These are phyloP conservation scores for Nemophila menziesii DNA, from an alignment of 257 asterid genomes.

Conservation along the genomic window DNA sequence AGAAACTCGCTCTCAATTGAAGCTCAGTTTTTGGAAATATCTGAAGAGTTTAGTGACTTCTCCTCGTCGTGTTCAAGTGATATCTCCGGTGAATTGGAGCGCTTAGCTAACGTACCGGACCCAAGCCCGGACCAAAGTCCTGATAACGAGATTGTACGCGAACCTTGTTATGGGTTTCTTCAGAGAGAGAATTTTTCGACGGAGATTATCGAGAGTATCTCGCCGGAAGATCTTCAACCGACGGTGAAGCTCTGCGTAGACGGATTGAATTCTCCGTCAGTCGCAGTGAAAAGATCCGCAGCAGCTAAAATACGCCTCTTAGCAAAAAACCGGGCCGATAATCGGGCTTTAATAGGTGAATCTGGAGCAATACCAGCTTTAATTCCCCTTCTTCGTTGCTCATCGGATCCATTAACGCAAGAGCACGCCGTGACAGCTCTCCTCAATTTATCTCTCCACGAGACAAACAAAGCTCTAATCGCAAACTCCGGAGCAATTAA, in stretches of 20 bases:
- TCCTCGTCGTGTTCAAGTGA: slow-evolving; percentile 84
- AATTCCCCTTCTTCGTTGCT: slow-evolving; percentile 67
- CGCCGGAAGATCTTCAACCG: slow-evolving; percentile 85
- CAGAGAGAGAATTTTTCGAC: slow-evolving; percentile 70
- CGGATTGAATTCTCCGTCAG: slow-evolving; percentile 46
- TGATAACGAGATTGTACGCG: slow-evolving; percentile 17
- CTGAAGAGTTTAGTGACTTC: slow-evolving; percentile 68
- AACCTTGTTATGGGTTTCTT: slow-evolving; percentile 63
- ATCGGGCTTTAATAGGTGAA: slow-evolving; percentile 76
- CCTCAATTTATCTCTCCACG: slow-evolving; percentile 76
- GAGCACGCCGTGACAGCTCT: slow-evolving; percentile 89
- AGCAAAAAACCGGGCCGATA: slow-evolving; percentile 76
- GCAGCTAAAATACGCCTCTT: slow-evolving; percentile 69
- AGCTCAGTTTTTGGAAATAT: slow-evolving; percentile 38
- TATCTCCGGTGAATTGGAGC: slow-evolving; percentile 82
- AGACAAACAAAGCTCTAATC: slow-evolving; percentile 48
- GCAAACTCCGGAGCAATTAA: slow-evolving; percentile 55
- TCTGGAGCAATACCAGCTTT: slow-evolving; percentile 79
- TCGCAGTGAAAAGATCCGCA: slow-evolving; percentile 66
- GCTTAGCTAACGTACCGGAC: slow-evolving; percentile 48
- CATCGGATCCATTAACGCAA: slow-evolving; percentile 60
- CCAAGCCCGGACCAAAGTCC: slow-evolving; percentile 22
- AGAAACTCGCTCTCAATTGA: slow-evolving; percentile 24
- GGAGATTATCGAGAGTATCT: slow-evolving; percentile 69
- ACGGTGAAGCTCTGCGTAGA: slow-evolving; percentile 77